phyloP scores from a whole-genome alignment of 2,329 filamentous ascomycete genomes.

The Sporothrix luriei region DNA sequence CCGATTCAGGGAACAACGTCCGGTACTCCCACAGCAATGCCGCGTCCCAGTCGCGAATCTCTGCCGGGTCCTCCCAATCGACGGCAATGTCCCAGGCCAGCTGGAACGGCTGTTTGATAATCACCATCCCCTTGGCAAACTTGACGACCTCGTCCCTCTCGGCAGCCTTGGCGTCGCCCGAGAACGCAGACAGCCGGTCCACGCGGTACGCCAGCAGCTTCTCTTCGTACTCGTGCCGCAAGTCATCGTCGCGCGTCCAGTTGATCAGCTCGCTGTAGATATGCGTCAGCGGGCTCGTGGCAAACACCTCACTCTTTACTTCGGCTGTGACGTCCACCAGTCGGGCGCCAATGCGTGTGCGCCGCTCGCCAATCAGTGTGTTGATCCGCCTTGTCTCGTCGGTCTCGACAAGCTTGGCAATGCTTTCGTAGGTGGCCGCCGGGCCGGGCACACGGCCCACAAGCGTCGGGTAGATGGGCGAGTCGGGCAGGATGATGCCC shows the following conservation, averaged over 20 bases:
- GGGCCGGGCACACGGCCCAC: slow-evolving; percentile 84
- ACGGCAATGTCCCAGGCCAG: slow-evolving; percentile 89
- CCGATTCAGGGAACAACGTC: slow-evolving; percentile 78
- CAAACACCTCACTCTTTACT: slow-evolving; percentile 82
- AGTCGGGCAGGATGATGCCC: slow-evolving; percentile 74
- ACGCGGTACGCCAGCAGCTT: slow-evolving; percentile 81
- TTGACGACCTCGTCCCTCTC: slow-evolving; percentile 75
- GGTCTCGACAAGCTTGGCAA: slow-evolving; percentile 80
- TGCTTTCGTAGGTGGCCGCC: slow-evolving; percentile 74
- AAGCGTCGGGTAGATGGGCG: slow-evolving; percentile 76
- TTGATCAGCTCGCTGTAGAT: slow-evolving; percentile 83
- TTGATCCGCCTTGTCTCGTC: slow-evolving; percentile 91
- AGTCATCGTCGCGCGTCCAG: slow-evolving; percentile 85
- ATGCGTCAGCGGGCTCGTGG: slow-evolving; percentile 73
- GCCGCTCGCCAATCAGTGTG: slow-evolving; percentile 81
- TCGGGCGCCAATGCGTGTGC: slow-evolving; percentile 82
- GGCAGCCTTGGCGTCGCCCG: slow-evolving; percentile 64
- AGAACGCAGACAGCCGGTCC: slow-evolving; percentile 72
- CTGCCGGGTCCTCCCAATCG: slow-evolving; percentile 82
- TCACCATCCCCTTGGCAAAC: slow-evolving; percentile 88
- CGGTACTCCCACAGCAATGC: slow-evolving; percentile 79
- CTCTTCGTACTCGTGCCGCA: slow-evolving; percentile 83
- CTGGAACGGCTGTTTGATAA: slow-evolving; percentile 87
- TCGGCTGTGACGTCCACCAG: slow-evolving; percentile 81
- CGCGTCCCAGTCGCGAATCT: slow-evolving; percentile 74